Evolutionary conservation across 2,329 filamentous ascomycete genomes (phyloP).

Genomic region (Pseudohalonectria lignicola): DNA sequence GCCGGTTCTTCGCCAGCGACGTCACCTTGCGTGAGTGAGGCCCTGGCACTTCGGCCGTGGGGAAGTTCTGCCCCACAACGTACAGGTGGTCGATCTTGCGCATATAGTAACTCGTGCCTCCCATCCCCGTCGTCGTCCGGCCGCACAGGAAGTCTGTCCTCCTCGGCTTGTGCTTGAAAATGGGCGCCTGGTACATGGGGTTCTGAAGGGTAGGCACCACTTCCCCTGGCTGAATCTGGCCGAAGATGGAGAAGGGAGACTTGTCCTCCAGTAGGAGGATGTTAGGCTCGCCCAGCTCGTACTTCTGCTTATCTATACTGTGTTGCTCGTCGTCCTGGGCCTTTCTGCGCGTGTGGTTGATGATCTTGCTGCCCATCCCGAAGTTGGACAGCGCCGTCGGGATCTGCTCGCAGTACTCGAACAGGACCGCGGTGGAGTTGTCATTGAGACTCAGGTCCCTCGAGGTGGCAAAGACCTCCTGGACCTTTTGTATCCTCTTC

Average conservation of each 20-base stretch:
- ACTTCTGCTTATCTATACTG: slow-evolving; percentile 31
- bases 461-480: slow-evolving; percentile 68
- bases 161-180: slow-evolving; percentile 77
- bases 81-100: slow-evolving; percentile 86
- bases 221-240: slow-evolving; percentile 83
- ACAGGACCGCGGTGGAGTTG: slow-evolving; percentile 76
- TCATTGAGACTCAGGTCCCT: slow-evolving; percentile 80
- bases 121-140: slow-evolving; percentile 65
- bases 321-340: slow-evolving; percentile 69
- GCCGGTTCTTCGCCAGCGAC: slow-evolving; percentile 89
- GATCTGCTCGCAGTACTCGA: slow-evolving; percentile 93
- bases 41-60: slow-evolving; percentile 82
- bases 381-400: slow-evolving; percentile 90
- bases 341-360: slow-evolving; percentile 92
- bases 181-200: slow-evolving; percentile 85
- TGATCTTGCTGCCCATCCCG: slow-evolving; percentile 90
- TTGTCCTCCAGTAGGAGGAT: slow-evolving; percentile 87
- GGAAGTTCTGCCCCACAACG: slow-evolving; percentile 86
- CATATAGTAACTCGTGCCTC: slow-evolving; percentile 72
- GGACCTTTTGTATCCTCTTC: slow-evolving; percentile 66
- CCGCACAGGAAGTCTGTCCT: slow-evolving; percentile 79
- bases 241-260: slow-evolving; percentile 92
- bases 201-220: slow-evolving; percentile 88
- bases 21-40: slow-evolving; percentile 93
- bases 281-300: slow-evolving; percentile 78